phyloP scores from a whole-genome alignment of 2,329 filamentous ascomycete genomes.

The Didymella pomorum region DNA sequence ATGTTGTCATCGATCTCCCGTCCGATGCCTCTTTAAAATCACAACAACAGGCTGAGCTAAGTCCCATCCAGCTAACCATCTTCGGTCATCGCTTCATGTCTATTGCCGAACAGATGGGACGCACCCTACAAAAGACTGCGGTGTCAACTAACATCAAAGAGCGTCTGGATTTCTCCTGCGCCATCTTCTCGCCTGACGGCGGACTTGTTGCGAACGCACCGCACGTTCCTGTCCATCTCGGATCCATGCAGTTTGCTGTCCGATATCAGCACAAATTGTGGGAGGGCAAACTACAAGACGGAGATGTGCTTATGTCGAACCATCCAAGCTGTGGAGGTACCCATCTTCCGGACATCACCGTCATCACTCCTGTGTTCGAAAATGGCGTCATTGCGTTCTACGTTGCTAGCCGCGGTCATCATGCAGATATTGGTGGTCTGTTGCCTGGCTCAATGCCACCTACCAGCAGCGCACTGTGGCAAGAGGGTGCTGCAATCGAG shows the following conservation, averaged over 20 bases:
- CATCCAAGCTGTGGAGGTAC: constrained; percentile 53
- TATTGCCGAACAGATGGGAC: constrained; percentile 12
- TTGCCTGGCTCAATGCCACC: constrained; percentile 52
- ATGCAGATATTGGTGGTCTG: constrained; percentile 58
- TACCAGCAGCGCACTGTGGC: constrained; percentile 54
- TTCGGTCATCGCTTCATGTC: constrained; percentile 14
- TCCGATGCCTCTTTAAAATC: not conserved
- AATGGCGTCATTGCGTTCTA: constrained; percentile 72
- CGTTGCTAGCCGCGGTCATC: constrained; percentile 53
- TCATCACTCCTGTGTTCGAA: constrained; percentile 58
- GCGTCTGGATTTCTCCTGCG: constrained; percentile 10
- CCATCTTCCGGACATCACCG: constrained; percentile 55
- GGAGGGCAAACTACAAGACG: constrained; percentile 46
- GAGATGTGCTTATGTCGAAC: constrained; percentile 54
- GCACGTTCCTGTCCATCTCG: constrained; percentile 10
- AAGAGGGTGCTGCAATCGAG: constrained; percentile 55
- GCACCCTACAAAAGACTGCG: constrained; percentile 6
- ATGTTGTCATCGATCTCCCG: constrained; percentile 65
- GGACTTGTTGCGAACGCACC: constrained; percentile 9
- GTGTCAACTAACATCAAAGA: constrained; percentile 12
- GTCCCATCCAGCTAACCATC: constrained; percentile 9
- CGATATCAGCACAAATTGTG: constrained; percentile 51
- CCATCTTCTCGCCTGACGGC: constrained; percentile 11
- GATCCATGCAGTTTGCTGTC: constrained; percentile 34
- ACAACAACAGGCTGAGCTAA: constrained; percentile 1